Evolutionary conservation across 768 basidiomycete genomes (phyloP).

Genomic region (Russula sp.): DNA sequence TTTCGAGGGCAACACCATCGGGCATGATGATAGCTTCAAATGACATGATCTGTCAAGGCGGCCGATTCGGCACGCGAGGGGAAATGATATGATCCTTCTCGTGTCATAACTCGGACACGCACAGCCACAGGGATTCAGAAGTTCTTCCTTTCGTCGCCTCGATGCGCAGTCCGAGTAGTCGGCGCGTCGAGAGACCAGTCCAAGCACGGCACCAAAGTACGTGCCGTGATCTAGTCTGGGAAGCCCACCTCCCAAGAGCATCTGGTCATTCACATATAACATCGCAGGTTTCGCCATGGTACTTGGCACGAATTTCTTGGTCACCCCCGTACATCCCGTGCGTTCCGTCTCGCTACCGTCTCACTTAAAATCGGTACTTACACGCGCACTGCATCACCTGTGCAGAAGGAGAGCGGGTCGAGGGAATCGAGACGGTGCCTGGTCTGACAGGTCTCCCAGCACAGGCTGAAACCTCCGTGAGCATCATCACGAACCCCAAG

Average conservation of each 20-base stretch:
- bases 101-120: conserved; percentile 43
- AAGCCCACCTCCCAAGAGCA: neutral
- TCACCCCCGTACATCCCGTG: conserved; percentile 74
- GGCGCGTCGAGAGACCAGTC: conserved; percentile 75
- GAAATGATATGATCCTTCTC: conserved; percentile 29
- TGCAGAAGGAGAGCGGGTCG: conserved; percentile 65
- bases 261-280: no score
- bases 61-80: neutral
- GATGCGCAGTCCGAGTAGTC: conserved; percentile 58
- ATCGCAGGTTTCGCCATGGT: conserved; percentile 73
- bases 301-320: conserved; percentile 51
- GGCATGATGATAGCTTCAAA: conserved; percentile 79
- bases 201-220: conserved; percentile 74
- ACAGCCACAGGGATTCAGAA: conserved; percentile 39
- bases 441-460: conserved; percentile 50
- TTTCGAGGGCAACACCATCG: conserved; percentile 86
- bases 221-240: neutral
- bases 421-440: conserved; percentile 53
- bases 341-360: conserved; percentile 22
- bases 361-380: neutral
- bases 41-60: conserved; percentile 3
- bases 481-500: conserved; percentile 63
- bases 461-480: conserved; percentile 65
- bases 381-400: neutral
- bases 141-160: conserved; percentile 53